Evolutionary conservation across 208 protist genomes (phyloP), one percentile per base, ranked within the genome.

Genomic region (Endotrypanum monterogeii): DNA sequence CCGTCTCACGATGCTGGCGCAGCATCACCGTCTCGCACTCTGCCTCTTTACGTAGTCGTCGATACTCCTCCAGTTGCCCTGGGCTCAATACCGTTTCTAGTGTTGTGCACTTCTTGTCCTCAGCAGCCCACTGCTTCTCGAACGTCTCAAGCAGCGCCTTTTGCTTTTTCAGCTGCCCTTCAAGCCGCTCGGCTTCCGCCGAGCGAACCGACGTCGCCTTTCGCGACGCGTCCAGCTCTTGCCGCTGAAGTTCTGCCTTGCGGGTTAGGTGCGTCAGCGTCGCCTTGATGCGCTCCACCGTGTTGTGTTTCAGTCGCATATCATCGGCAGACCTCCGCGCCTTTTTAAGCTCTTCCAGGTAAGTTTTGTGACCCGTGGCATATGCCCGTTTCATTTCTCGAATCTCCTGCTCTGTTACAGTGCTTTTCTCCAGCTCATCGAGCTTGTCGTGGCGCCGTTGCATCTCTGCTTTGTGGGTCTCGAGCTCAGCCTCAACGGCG

Each of bases 351-450:
- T 91, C 84, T 71, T 89, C 94, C 50, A 94, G 73, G 72, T 96
- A 95, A 14, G 60, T 37, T 80, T 92, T 91, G 82, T 99, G 89
- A 6, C 86, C 71, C 37, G 88, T 67, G 35, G 86, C 88, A 28
- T 98, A 92, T 5, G 83, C 80, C 41, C 85, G 78, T 63, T 96
- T 91, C 75, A 98, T 85, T 16, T 95, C 88, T 30, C 91, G 85
- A 30, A 91, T 83, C 39, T 90, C 84, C 57, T 91, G 78, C 76
- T 93, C 84, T 1, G 88, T 85, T 16, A 82, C 73, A 46, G 96
- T 73, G 61, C 87, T 80, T 74, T 95, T 90, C 46, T 98, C 79
- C 74, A 96, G 73, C 57, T 86, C 67, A 0, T 62, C 76, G 14
- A 98, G 79, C n/a, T 86, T 83, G 14, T 79, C 73, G 41, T 74